These are phyloP conservation scores for Aphanomyces stellatus DNA, from an alignment of 352 stramenopile genomes.

Conservation along the genomic window DNA sequence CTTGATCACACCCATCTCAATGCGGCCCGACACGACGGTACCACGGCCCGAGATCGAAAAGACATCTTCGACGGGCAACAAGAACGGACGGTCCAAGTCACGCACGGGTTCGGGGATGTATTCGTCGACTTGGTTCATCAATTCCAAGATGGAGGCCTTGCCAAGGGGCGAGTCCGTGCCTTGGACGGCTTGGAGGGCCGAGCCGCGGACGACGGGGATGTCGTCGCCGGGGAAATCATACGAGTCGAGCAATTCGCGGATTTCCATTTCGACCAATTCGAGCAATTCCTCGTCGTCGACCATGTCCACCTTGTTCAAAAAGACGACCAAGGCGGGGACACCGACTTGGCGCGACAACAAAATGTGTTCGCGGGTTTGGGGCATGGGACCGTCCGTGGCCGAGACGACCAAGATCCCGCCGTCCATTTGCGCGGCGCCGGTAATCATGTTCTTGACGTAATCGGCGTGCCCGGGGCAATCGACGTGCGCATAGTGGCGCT, in stretches of 20 bases:
- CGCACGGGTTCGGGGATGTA: conserved; percentile 84
- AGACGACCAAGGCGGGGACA: conserved; percentile 89
- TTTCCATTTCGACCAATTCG: conserved; percentile 93
- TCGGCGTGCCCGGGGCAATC: conserved; percentile 95
- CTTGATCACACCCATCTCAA: conserved; percentile 87
- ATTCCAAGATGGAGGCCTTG: conserved; percentile 80
- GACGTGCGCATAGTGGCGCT: conserved; percentile 93
- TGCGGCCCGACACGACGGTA: conserved; percentile 94
- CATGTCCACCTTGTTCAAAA: conserved; percentile 96
- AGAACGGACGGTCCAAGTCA: conserved; percentile 94
- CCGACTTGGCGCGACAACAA: conserved; percentile 90
- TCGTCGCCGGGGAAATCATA: conserved; percentile 96
- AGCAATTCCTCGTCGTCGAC: conserved; percentile 91
- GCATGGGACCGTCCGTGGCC: conserved; percentile 92
- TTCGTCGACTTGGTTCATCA: conserved; percentile 87
- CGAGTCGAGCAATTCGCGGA: conserved; percentile 90
- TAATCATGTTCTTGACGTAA: conserved; percentile 99
- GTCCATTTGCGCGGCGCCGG: conserved; percentile 95
- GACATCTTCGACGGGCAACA: conserved; percentile 96
- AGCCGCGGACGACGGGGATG: conserved; percentile 91
- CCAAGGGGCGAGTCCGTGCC: conserved; percentile 80
- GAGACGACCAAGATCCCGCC: conserved; percentile 87
- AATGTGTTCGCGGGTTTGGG: conserved; percentile 96
- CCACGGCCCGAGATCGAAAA: conserved; percentile 96
- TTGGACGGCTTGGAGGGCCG: conserved; percentile 89